phyloP scores from a whole-genome alignment of 2,329 filamentous ascomycete genomes.

The Cryphonectria parasitica region DNA sequence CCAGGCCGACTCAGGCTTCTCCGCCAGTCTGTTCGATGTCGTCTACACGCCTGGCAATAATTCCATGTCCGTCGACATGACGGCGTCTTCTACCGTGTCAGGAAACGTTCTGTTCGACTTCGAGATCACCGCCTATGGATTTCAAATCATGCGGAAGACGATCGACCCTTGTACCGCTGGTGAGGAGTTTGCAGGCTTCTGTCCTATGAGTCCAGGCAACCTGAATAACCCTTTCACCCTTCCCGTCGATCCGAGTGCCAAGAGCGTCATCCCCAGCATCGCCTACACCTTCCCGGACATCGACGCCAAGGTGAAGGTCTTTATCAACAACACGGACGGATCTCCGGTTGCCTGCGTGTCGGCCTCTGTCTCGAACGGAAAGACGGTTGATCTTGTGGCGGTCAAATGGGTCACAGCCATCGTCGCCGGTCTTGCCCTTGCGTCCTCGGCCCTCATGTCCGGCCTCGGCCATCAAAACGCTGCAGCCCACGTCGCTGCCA shows the following conservation, averaged over 20 bases:
- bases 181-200: slow-evolving; percentile 66
- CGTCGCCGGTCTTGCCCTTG: slow-evolving; percentile 74
- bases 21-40: slow-evolving; percentile 79
- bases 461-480: slow-evolving; percentile 85
- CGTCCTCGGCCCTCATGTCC: slow-evolving; percentile 79
- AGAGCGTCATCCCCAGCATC: slow-evolving; percentile 71
- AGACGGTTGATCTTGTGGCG: slow-evolving; percentile 79
- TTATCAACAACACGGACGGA: slow-evolving; percentile 67
- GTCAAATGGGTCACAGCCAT: slow-evolving; percentile 82
- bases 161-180: slow-evolving; percentile 69
- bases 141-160: slow-evolving; percentile 61
- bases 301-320: slow-evolving; percentile 75
- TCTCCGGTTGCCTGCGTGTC: slow-evolving; percentile 74
- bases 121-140: slow-evolving; percentile 75
- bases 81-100: slow-evolving; percentile 73
- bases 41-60: slow-evolving; percentile 68
- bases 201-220: slow-evolving; percentile 78
- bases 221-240: slow-evolving; percentile 59
- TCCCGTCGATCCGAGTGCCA: slow-evolving; percentile 56
- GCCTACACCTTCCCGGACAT: slow-evolving; percentile 83
- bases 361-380: slow-evolving; percentile 79
- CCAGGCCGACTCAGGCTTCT: slow-evolving; percentile 76
- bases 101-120: slow-evolving; percentile 75
- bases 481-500: slow-evolving; percentile 83
- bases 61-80: slow-evolving; percentile 68